Base-by-base conservation (phyloP, 495 filamentous ascomycete genomes). In the Penicillium mononematosum region DNA sequence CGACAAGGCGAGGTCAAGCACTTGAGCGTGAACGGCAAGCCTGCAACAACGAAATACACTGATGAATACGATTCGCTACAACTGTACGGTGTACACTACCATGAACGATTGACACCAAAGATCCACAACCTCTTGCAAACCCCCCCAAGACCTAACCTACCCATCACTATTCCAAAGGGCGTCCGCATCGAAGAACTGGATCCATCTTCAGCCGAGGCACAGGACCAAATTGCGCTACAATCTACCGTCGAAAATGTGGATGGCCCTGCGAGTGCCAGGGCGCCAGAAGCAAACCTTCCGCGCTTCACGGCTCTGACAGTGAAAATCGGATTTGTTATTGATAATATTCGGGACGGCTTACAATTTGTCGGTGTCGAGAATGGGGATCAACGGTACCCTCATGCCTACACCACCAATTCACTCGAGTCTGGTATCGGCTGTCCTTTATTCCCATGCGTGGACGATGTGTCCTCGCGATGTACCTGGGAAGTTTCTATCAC, bases 391-490 rank as follows among this genome's bases (percentile, higher is more conserved):
- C 81, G 92, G 58, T 98, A 92, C 65, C 92, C 94, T 1, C 91
- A 98, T 69, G 87, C 88, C 1, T 99, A 92, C 68, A 93, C 95
- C 0, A 90, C 86, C 24, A 92, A 92, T 60, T 86, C 84, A 2
- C 69, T 85, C 16, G 85, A 85, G 48, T 83, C 90, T 5, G 91
- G 92, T n/a, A 83, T 82, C 38, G 88, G 90, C 5, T 92, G 84
- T 53, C 88, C 87, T 63, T 82, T 97, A 11, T 98, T 98, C 62
- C 94, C 94, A 10, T 97, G 92, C 60, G 78, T 97, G 24, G 95
- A 98, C 67, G 88, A 96, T 66, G 79, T 85, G 5, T 80, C 82
- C 25, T 83, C 88, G 31, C 82, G 90, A 53, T 93, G 86, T 67
- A 84, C 83, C 2, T 99, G 92, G 92, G 91, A 91, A 52, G 74